Evolutionary conservation across 2,329 filamentous ascomycete genomes (phyloP), one percentile per base, ranked within the genome.

Genomic region (Aspergillus awamori): DNA sequence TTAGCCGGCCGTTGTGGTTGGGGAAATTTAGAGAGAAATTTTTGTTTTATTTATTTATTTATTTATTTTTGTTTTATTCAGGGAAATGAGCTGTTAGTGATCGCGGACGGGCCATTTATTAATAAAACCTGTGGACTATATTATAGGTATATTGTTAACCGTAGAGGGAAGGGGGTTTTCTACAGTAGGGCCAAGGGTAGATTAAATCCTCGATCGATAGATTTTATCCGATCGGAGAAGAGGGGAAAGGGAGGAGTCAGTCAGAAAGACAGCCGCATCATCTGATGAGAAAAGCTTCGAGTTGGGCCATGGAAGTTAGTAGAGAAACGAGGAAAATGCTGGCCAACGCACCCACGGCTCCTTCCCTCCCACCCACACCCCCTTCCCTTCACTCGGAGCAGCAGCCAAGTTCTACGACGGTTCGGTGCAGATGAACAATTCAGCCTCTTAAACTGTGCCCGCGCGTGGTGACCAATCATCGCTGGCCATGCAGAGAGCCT

Each of bases 371-470:
- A 22, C 41, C 13, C 41, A 13, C 41, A 24, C 41, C 41, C 41
- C 41, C 20, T 39, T 17, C 38, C 15, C 20, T 33, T 28, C 47
- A 24, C 26, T 36, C 47, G 33, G 45, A 47, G 36, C 53, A 52
- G n/a, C 51, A 53, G 49, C 52, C 48, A 66, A 62, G 61, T 68
- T 68, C 65, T 57, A 67, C 60, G 61, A 55, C 60, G 59, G 57
- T 68, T 67, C 65, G 61, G 53, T 67, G 66, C 66, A 68, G 66
- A 64, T 51, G 59, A 53, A 61, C 59, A 64, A 55, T 68, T 68
- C 66, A 68, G 66, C 66, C 66, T 68, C 66, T 61, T 67, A 55
- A 53, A 39, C 53, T 60, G 58, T 55, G 49, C 57, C 62, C 48
- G 62, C 64, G 30, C 28, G 15, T 33, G n/a, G 36, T 22, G 38